Evolutionary conservation across 1,139 yeast genomes (phyloP), one percentile per base, ranked within the genome.

Genomic region (Lodderomyces margitis): DNA sequence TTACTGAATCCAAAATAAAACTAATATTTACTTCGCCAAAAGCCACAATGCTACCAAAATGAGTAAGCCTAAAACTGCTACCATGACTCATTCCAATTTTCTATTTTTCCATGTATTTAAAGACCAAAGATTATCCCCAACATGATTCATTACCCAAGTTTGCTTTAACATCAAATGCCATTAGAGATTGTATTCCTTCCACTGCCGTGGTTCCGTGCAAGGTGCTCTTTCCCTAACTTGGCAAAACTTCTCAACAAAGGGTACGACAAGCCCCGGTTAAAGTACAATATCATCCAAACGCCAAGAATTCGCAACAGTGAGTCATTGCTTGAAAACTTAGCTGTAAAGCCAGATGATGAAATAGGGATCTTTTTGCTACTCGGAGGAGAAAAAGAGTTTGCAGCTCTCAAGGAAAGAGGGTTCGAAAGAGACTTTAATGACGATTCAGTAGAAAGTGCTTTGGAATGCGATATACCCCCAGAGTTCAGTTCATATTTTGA

Each of bases 251-350:
- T 70, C 46, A 81, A 80, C 54, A 64, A 64, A 40, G 78, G 80
- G 0, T 80, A 80, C 50, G 64, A 70, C 44, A 70, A 73, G 45
- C 69, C 72, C 3, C 62, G 74, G 41, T 61, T 49, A 52, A 68
- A 66, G 47, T 80, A 59, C 52, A 62, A 66, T 2, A 56, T 78
- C 2, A 70, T 81, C 11, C 49, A 53, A 5, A 61, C 76, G 0
- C 57, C 68, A 2, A 60, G 87, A 43, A 63, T 80, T 35, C 66
- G 66, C 39, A 36, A 52, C 21, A 46, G 51, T 0, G 50, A 50
- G 0, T 44, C 60, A 1, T 56, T 79, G 21, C 39, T 62, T 10
- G 46, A 50, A 17, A 67, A 58, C n/a, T 54, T 62, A 33, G 50
- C 50, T 2, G 49, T 68, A 2, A 56, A 57, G 2, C 45, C 45